These are phyloP conservation scores for Lentinula guzmanii DNA, from an alignment of 768 basidiomycete genomes.

Conservation along the genomic window DNA sequence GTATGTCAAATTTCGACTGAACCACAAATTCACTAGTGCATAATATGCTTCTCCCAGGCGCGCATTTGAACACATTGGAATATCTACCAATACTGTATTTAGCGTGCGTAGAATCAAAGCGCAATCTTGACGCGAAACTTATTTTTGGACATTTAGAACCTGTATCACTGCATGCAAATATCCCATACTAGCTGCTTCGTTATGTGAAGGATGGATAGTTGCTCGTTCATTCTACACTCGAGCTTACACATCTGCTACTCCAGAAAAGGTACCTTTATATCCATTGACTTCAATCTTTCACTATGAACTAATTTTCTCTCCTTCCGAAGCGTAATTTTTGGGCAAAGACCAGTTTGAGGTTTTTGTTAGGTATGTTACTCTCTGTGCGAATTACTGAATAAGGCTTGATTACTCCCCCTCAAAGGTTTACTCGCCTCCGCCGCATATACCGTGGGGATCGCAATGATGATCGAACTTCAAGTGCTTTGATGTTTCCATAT, in stretches of 20 bases:
- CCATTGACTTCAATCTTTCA: background rate
- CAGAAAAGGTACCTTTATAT: background rate
- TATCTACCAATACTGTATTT: background rate
- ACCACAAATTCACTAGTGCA: background rate
- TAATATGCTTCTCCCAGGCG: slow-evolving; percentile 22
- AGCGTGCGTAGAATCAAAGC: background rate
- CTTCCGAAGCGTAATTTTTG: background rate
- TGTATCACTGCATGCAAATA: background rate
- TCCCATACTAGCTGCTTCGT: slow-evolving; percentile 2
- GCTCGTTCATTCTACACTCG: background rate
- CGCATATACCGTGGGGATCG: background rate
- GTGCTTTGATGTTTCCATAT: background rate
- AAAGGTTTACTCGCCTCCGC: background rate
- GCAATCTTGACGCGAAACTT: background rate
- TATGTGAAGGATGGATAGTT: slow-evolving; percentile 1
- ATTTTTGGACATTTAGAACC: background rate
- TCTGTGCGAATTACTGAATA: too few species aligned
- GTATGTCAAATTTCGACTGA: slow-evolving; percentile 20
- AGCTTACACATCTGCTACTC: background rate
- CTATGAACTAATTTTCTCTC: background rate
- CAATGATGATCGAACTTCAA: background rate
- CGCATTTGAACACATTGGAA: slow-evolving; percentile 27
- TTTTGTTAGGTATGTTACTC: background rate
- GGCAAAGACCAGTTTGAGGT: background rate
- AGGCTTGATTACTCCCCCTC: background rate